Percentiles rank a stretch among this genome's conserved stretches.
These are phyloP conservation scores for Epicoccum sorghinum DNA, from an alignment of 2,329 filamentous ascomycete species.

Conservation along the genomic window DNA sequence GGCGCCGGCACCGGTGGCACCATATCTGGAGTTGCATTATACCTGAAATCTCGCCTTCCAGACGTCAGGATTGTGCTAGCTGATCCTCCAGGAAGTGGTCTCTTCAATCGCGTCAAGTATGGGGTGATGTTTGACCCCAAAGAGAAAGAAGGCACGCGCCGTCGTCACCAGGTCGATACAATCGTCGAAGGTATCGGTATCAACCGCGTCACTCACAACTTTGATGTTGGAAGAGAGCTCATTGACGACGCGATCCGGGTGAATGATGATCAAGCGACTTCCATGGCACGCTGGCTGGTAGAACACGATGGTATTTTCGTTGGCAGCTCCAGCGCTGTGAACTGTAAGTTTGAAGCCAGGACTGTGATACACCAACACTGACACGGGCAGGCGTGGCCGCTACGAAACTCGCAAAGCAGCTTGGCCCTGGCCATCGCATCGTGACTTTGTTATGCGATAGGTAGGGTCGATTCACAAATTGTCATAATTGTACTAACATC, in stretches of 20 bases:
- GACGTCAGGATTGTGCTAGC: conserved; percentile 77
- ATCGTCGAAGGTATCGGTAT: conserved; percentile 96
- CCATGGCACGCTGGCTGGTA: conserved; percentile 95
- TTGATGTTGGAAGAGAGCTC: conserved; percentile 82
- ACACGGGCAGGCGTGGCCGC: conserved; percentile 65
- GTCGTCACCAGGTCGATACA: conserved; percentile 90
- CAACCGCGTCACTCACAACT: conserved; percentile 92
- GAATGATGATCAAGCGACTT: conserved; percentile 83
- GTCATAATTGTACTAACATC: conserved; percentile 14
- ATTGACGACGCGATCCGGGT: conserved; percentile 91
- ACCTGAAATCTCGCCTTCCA: conserved; percentile 75
- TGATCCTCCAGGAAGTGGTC: conserved; percentile 90
- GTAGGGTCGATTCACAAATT: conserved; percentile 20
- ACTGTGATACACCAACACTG: conserved; percentile 12
- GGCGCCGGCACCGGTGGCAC: conserved; percentile 96
- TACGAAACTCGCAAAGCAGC: conserved; percentile 67
- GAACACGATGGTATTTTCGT: conserved; percentile 95
- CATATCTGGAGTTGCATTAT: conserved; percentile 83
- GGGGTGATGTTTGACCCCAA: conserved; percentile 94
- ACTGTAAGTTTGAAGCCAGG: conserved; percentile 63
- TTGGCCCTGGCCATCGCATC: conserved; percentile 67
- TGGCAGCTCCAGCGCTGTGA: conserved; percentile 95
- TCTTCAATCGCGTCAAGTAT: conserved; percentile 90
- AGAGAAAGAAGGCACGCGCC: conserved; percentile 87
- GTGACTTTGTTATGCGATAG: conserved; percentile 84